Evolutionary conservation across 1,139 yeast species (phyloP).

Genomic region (Sugiyamaella neomexicana): DNA sequence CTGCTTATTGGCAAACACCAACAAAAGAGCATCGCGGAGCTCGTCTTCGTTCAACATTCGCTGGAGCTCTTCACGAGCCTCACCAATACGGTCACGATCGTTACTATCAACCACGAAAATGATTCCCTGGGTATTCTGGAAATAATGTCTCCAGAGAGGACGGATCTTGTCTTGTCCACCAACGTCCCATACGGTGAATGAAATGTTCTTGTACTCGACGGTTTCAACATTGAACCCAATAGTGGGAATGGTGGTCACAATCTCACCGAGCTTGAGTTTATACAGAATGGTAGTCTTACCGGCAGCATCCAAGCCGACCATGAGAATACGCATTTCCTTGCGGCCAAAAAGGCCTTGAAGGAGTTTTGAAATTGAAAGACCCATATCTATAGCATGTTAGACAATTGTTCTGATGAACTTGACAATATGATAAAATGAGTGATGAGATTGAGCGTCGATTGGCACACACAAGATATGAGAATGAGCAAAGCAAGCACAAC

Average conservation of each 20-base stretch:
- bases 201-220: constrained; percentile 90
- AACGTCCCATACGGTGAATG: constrained; percentile 95
- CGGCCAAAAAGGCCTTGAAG: constrained; percentile 71
- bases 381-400: not conserved
- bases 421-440: too few species aligned
- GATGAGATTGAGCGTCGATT: too few species aligned
- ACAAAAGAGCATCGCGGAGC: constrained; percentile 83
- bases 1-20: constrained; percentile 83
- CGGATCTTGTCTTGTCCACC: constrained; percentile 97
- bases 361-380: constrained; percentile 77
- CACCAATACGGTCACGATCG: constrained; percentile 91
- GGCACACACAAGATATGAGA: too few species aligned
- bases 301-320: constrained; percentile 93
- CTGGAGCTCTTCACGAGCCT: constrained; percentile 91
- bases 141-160: constrained; percentile 94
- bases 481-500: too few species aligned
- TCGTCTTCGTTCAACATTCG: constrained; percentile 94
- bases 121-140: constrained; percentile 92
- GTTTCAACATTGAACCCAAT: constrained; percentile 95
- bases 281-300: constrained; percentile 90
- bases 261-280: constrained; percentile 86
- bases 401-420: too few species aligned
- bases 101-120: constrained; percentile 90
- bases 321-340: constrained; percentile 78
- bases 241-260: constrained; percentile 90